phyloP scores from a whole-genome alignment of 805 yeast genomes.

The Ascoidea rubescens region DNA sequence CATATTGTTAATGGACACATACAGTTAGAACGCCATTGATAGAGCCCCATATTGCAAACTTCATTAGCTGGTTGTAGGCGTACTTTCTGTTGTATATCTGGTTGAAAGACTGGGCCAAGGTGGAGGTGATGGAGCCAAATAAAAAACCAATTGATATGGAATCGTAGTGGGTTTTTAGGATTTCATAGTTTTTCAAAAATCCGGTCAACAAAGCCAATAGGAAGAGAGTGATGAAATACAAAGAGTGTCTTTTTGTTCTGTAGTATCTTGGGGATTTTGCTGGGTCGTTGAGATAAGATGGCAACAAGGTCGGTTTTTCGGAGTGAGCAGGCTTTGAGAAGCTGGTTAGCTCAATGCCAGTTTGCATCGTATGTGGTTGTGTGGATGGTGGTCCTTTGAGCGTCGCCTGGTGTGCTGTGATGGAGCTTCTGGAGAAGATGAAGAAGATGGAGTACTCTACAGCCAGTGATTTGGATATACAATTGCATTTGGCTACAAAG shows the following conservation, averaged over 20 bases:
- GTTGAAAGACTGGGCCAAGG: background rate
- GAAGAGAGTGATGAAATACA: background rate
- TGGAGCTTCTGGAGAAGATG: background rate
- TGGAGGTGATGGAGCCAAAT: background rate
- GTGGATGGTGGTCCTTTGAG: no score
- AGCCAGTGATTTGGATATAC: no score
- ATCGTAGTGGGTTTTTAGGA: no score
- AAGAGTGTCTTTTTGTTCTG: background rate
- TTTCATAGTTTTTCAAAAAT: no score
- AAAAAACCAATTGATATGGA: background rate
- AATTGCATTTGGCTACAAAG: no score
- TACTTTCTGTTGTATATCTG: background rate
- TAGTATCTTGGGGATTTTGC: background rate
- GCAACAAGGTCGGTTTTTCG: background rate
- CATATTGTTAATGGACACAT: no score
- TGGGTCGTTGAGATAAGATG: background rate
- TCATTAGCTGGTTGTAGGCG: background rate
- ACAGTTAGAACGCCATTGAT: background rate
- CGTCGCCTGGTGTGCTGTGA: background rate
- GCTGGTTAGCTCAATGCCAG: background rate
- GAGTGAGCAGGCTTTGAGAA: background rate
- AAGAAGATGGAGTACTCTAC: no score
- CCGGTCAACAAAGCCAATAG: background rate
- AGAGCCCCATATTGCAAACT: background rate
- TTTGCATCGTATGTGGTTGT: no score